Conservation (phyloP, 345 rosid genomes). For the Turnera subulata region DNA sequence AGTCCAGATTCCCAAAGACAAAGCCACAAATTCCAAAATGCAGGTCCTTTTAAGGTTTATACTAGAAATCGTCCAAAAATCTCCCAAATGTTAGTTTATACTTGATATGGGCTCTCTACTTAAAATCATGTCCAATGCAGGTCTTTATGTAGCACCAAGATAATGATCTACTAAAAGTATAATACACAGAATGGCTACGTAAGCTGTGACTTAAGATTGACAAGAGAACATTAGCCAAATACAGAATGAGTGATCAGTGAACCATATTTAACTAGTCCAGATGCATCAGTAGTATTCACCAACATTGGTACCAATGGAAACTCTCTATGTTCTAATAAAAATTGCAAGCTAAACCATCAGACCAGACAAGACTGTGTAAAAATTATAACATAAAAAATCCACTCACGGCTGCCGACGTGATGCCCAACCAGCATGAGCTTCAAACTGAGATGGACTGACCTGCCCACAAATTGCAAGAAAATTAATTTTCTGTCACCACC, state of each 20-base stretch:
- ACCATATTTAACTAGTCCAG: not conserved
- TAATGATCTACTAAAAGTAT: too few relatives aligned
- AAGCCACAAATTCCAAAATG: too few relatives aligned
- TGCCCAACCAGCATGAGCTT: constrained; percentile 98
- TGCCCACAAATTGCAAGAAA: constrained; percentile 32
- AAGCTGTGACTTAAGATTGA: too few relatives aligned
- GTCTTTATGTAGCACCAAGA: too few relatives aligned
- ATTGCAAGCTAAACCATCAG: not conserved
- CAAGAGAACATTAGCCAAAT: too few relatives aligned
- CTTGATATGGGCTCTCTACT: too few relatives aligned
- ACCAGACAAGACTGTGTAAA: not conserved
- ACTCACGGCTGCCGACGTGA: constrained; percentile 94
- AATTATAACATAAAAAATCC: not conserved
- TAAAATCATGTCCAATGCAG: too few relatives aligned
- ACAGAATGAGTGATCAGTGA: too few relatives aligned
- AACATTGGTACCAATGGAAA: not conserved
- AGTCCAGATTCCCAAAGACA: not conserved
- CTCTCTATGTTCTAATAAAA: not conserved
- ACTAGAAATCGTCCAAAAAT: too few relatives aligned
- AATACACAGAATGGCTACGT: too few relatives aligned
- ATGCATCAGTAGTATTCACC: not conserved
- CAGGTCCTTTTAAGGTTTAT: too few relatives aligned
- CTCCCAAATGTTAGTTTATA: too few relatives aligned
- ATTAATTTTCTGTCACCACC: constrained; percentile 8
- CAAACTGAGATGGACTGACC: constrained; percentile 90